These are phyloP conservation scores for Pythium chondricola DNA, from an alignment of 352 stramenopile genomes.

Conservation along the genomic window DNA sequence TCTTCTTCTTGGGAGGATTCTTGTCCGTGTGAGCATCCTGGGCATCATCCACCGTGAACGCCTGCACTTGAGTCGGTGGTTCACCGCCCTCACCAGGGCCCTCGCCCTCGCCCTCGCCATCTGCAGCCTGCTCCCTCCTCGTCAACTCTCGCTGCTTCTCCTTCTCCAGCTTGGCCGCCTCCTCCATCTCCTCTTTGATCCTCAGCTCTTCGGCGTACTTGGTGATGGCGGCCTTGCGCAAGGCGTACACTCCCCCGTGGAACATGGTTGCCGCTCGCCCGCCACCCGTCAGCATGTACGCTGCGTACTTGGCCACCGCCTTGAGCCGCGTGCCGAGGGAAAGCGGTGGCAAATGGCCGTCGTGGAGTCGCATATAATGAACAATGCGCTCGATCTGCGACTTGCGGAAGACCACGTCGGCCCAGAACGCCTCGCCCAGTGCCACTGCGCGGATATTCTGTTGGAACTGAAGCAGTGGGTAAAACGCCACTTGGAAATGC, in stretches of 20 bases:
- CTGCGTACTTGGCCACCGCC: slow-evolving; percentile 13
- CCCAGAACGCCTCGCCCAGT: slow-evolving; percentile 51
- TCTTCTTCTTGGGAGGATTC: slow-evolving; percentile 12
- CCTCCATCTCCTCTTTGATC: slow-evolving; percentile 8
- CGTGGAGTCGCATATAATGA: slow-evolving; percentile 56
- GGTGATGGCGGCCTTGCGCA: slow-evolving; percentile 34
- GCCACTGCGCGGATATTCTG: slow-evolving; percentile 40
- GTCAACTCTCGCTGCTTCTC: not conserved
- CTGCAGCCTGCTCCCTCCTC: not conserved
- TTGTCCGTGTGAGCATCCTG: not conserved
- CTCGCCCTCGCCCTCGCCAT: too few species aligned
- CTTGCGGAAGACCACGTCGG: slow-evolving; percentile 24
- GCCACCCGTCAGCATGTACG: slow-evolving; percentile 10
- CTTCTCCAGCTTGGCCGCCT: slow-evolving; percentile 6
- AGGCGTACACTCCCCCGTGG: slow-evolving; percentile 17
- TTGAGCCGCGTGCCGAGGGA: slow-evolving; percentile 24
- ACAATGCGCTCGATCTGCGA: slow-evolving; percentile 42
- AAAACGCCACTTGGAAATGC: slow-evolving; percentile 63
- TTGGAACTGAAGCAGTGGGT: slow-evolving; percentile 59
- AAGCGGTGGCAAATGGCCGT: slow-evolving; percentile 40
- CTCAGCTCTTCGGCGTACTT: slow-evolving; percentile 38
- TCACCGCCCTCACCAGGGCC: too few species aligned
- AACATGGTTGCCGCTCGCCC: slow-evolving; percentile 17
- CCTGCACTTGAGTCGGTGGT: too few species aligned
- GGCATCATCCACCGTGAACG: too few species aligned